Evolutionary conservation across 148 eudicot species (phyloP), one percentile per base, ranked within the genome.

Genomic region (Vaccinium vitisidaea): DNA sequence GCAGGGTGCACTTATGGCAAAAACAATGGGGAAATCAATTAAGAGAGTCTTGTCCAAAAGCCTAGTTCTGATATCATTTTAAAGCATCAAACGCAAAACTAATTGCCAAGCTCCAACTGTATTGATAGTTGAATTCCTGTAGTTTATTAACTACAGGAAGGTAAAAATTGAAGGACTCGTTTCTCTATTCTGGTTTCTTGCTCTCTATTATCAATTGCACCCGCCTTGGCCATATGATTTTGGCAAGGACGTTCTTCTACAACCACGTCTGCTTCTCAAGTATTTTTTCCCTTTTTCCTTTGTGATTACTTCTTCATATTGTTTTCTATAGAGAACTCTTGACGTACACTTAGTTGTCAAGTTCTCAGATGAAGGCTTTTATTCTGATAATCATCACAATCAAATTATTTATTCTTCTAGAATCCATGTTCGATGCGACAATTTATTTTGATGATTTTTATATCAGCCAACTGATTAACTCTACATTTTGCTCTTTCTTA

Each of bases 401-500:
- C 69, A 50, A 8, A 1, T 30, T 74, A 55, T 12, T 27, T 43
- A 13, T 76, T 23, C 67, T 21, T 59, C 67, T 27, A 19, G 52
- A 74, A 46, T 46, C 63, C 54, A 11, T 76, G 48, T 23, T 63
- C 39, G 59, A 21, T 59, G 16, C 18, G 73, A 48, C 76, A n/a
- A 19, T 75, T 46, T 9, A 75, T 75, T 75, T 55, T 25, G 25
- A 36, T 55, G 49, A 75, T 75, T 58, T 13, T 78, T 18, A 53
- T 39, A 9, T 19, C 67, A 36, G 30, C 61, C 10, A 59, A 16
- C 63, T 5, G 8, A n/a, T 83, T 71, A 54, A 85, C 69, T 54
- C 79, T 58, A 49, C 67, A 76, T 39, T 71, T 87, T 65, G 19
- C 52, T 27, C 32, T 67, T 86, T 59, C 53, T 76, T 67, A 25